These are phyloP conservation scores for Zelonia costaricensis DNA, from an alignment of 208 protist genomes.

Conservation along the genomic window DNA sequence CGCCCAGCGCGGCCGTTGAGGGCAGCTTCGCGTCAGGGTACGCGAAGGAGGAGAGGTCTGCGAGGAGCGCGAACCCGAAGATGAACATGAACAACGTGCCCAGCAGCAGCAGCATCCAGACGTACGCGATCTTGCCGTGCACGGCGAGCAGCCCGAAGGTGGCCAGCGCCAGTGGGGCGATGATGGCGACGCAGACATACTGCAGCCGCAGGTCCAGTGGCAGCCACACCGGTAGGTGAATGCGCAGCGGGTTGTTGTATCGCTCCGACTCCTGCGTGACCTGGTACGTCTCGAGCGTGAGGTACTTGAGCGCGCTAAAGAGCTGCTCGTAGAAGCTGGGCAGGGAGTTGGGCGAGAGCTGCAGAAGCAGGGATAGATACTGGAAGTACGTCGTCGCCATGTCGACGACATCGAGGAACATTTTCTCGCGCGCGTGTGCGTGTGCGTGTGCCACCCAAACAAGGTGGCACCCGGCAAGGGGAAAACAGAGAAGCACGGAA, in stretches of 20 bases:
- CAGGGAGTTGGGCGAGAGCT: conserved; percentile 40
- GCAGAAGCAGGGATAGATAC: conserved; percentile 64
- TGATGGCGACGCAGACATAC: conserved; percentile 44
- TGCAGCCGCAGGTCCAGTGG: conserved; percentile 64
- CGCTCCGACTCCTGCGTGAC: conserved; percentile 23
- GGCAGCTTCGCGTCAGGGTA: conserved; percentile 15
- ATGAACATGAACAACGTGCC: conserved; percentile 48
- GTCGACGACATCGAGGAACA: conserved; percentile 74
- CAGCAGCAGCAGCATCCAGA: conserved; percentile 41
- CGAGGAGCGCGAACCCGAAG: conserved; percentile 54
- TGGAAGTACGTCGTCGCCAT: conserved; percentile 76
- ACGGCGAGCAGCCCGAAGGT: conserved; percentile 53
- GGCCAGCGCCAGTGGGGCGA: conserved; percentile 45
- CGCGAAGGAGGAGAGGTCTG: conserved; percentile 14
- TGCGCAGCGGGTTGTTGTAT: conserved; percentile 39
- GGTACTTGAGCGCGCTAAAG: conserved; percentile 29
- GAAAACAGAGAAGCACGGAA: background rate
- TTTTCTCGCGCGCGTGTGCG: conserved; percentile 4
- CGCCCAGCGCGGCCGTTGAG: conserved; percentile 3
- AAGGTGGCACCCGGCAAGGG: background rate
- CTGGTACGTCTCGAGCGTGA: conserved; percentile 31
- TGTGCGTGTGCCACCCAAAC: too few species aligned
- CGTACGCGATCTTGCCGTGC: conserved; percentile 40
- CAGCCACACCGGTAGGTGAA: conserved; percentile 56
- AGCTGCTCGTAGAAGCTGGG: conserved; percentile 48